Percentiles rank a stretch among this genome's conserved stretches.
Evolutionary conservation across 352 stramenopile genomes (phyloP).

Genomic region (Pythium aquatile): DNA sequence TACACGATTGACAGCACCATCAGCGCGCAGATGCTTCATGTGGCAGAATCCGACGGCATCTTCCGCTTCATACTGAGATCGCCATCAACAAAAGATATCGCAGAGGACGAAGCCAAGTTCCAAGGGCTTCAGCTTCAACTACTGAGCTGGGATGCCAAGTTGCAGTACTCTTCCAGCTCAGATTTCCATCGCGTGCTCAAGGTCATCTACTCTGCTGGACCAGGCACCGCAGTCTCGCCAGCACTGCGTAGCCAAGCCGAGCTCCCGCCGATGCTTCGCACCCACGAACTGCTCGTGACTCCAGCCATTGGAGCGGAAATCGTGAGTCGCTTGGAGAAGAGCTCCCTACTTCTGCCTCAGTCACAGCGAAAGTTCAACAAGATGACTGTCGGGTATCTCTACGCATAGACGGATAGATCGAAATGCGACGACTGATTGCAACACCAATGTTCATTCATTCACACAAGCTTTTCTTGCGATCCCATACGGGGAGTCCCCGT

Average conservation of each 20-base stretch:
- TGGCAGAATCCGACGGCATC: slow-evolving; percentile 66
- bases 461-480: neutral
- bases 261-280: slow-evolving; percentile 25
- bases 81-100: neutral
- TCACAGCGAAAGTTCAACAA: slow-evolving; percentile 55
- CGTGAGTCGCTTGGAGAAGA: slow-evolving; percentile 37
- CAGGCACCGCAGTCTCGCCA: neutral
- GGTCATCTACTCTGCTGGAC: slow-evolving; percentile 42
- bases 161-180: slow-evolving; percentile 29
- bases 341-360: slow-evolving; percentile 43
- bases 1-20: slow-evolving; percentile 80
- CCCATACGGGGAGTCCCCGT: no score
- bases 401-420: slow-evolving; percentile 29
- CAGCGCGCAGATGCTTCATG: slow-evolving; percentile 59
- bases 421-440: neutral
- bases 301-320: slow-evolving; percentile 35
- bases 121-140: slow-evolving; percentile 43
- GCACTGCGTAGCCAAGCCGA: neutral
- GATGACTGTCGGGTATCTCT: slow-evolving; percentile 61
- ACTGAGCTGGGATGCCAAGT: slow-evolving; percentile 71
- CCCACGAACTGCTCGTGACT: slow-evolving; percentile 36
- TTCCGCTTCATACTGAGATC: slow-evolving; percentile 57
- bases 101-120: slow-evolving; percentile 11
- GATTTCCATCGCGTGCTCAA: slow-evolving; percentile 66
- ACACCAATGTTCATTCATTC: slow-evolving; percentile 6